Percentiles rank a stretch among this genome's conserved stretches.
Conservation (phyloP, 2,329 filamentous ascomycete genomes). For the Phaeoacremonium minimum region DNA sequence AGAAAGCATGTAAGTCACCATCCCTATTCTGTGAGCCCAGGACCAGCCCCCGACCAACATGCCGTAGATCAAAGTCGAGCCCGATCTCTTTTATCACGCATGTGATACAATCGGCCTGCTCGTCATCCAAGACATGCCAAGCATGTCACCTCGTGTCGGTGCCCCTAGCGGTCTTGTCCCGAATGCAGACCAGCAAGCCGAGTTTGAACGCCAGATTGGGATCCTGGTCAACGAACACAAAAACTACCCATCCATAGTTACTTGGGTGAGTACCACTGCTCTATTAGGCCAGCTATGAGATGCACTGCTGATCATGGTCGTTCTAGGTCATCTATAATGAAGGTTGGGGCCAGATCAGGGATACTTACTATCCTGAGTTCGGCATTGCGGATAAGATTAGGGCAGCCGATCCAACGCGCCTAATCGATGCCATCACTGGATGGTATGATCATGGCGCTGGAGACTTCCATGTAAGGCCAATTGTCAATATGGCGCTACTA, state of each 20-base stretch:
- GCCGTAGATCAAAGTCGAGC: constrained; percentile 59
- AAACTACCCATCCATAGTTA: constrained; percentile 60
- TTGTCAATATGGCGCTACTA: not conserved
- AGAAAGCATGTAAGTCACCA: constrained; percentile 58
- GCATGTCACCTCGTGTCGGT: constrained; percentile 34
- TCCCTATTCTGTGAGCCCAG: not conserved
- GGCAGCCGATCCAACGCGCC: constrained; percentile 56
- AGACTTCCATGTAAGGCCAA: constrained; percentile 46
- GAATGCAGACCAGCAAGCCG: constrained; percentile 48
- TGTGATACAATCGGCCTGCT: constrained; percentile 63
- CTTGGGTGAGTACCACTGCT: constrained; percentile 49
- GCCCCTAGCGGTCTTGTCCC: constrained; percentile 1
- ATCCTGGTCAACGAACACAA: constrained; percentile 59
- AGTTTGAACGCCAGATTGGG: constrained; percentile 61
- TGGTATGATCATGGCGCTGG: constrained; percentile 67
- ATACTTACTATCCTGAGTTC: constrained; percentile 49
- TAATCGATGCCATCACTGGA: constrained; percentile 59
- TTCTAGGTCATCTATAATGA: constrained; percentile 69
- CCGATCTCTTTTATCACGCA: constrained; percentile 63
- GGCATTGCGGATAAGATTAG: constrained; percentile 50
- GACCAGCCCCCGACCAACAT: not conserved
- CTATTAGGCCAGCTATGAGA: too few species aligned
- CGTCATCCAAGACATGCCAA: constrained; percentile 70
- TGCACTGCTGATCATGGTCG: too few species aligned
- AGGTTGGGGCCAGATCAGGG: constrained; percentile 60